Evolutionary conservation across 768 basidiomycete genomes (phyloP), one percentile per base, ranked within the genome.

Genomic region (Suillus fuscotomentosus): DNA sequence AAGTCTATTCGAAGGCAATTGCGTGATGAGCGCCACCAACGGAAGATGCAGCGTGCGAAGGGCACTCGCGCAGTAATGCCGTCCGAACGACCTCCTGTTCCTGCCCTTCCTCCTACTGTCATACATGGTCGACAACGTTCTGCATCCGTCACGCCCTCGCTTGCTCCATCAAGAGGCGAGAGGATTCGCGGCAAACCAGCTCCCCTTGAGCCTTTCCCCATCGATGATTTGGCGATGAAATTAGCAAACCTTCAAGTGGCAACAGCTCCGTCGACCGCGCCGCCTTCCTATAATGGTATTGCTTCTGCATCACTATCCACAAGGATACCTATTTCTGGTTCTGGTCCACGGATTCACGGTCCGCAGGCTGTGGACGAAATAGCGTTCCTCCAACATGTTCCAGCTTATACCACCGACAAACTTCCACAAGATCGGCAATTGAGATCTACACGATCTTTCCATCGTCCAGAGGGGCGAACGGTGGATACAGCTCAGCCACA

Each of bases 1-100:
- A 87, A 86, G 69, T 88, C 89, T 6, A 91, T 97, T 61, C 85
- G 92, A 22, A 80, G 81, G 53, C 84, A 92, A 71, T 86, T 91
- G 27, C 82, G 82, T 43, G 86, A 89, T 66, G 91, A 94, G 72
- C 79, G 85, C 38, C 84, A 88, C 42, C 81, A 84, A 65, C 81
- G 87, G 60, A 81, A 82, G 68, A 75, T 80, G 50, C 83, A 86
- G 48, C 81, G 84, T 34, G 80, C 78, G 60, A 74, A 72, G 63
- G 71, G 65, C 8, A 61, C 69, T 60, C 70, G 70, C 22, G 60
- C 66, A 65, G 47, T 73, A 66, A 31, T 69, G 67, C 43, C 66
- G 65, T 56, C 70, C 14, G 57, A 70, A 59, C 27, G 62, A 43
- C 63, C 76, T 47, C 51, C 61, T 42, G 64, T 53, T 56, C 70